Evolutionary conservation across 768 basidiomycete genomes (phyloP).

Genomic region (Tulasnella sp.): DNA sequence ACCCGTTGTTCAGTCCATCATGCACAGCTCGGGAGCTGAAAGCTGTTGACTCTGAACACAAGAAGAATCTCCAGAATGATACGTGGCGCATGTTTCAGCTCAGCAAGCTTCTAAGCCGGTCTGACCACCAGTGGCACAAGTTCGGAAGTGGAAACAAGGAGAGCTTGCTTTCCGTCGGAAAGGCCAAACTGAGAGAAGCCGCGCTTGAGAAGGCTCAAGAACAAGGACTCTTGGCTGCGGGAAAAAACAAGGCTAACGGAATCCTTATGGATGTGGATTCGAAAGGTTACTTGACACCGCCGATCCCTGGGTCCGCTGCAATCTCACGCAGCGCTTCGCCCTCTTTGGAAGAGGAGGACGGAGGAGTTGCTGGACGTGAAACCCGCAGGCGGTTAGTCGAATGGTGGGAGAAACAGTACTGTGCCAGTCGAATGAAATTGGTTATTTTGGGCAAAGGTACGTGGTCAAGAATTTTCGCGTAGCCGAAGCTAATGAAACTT

Average conservation of each 20-base stretch:
- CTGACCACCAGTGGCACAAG: slow-evolving; percentile 82
- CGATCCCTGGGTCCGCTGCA: neutral
- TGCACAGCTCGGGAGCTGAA: slow-evolving; percentile 88
- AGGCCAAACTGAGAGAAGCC: slow-evolving; percentile 52
- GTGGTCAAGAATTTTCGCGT: slow-evolving; percentile 21
- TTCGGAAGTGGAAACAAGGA: slow-evolving; percentile 86
- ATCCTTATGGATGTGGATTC: neutral
- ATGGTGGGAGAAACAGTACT: slow-evolving; percentile 82
- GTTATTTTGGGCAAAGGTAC: slow-evolving; percentile 76
- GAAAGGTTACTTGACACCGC: neutral
- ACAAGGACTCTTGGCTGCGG: neutral
- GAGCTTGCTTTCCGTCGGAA: slow-evolving; percentile 63
- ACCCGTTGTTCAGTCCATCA: slow-evolving; percentile 81
- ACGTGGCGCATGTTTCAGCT: slow-evolving; percentile 94
- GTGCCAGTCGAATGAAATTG: slow-evolving; percentile 74
- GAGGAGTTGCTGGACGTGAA: slow-evolving; percentile 74
- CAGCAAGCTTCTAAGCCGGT: slow-evolving; percentile 77
- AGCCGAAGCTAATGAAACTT: neutral
- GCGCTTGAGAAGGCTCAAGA: slow-evolving; percentile 35
- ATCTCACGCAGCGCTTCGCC: slow-evolving; percentile 22
- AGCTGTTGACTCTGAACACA: slow-evolving; percentile 95
- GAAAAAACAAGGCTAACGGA: slow-evolving; percentile 5
- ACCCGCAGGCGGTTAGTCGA: slow-evolving; percentile 72
- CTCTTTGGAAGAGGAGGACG: slow-evolving; percentile 56
- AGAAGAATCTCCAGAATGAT: slow-evolving; percentile 90